A percentile compares a stretch with the other conserved stretches of the same genome.
Evolutionary conservation across 225 moss, liverwort and hornwort species (phyloP).

Genomic region (Physcomitrium patens): DNA sequence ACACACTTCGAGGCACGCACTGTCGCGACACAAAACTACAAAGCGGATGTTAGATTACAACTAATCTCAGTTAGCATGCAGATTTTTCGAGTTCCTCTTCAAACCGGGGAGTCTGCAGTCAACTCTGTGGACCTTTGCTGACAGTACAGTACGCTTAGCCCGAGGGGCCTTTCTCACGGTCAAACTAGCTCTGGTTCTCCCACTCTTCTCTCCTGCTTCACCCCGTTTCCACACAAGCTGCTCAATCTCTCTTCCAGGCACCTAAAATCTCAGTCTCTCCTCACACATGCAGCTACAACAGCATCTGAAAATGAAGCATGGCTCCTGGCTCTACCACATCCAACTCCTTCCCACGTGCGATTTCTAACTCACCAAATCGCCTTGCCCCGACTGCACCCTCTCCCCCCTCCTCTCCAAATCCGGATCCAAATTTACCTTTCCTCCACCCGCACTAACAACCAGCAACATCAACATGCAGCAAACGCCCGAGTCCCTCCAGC

Average conservation of each 20-base stretch:
- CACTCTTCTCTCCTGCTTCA: neutral
- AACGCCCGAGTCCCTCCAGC: slow-evolving; percentile 22
- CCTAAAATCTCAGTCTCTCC: neutral
- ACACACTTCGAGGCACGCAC: neutral
- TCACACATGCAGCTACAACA: neutral
- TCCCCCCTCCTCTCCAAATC: neutral
- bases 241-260: neutral
- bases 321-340: neutral
- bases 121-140: neutral
- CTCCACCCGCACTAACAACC: slow-evolving; percentile 29
- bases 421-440: slow-evolving; percentile 36
- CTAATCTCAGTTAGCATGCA: neutral
- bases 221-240: neutral
- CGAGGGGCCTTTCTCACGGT: neutral
- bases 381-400: too few species aligned
- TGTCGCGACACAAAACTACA: slow-evolving; percentile 33
- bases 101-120: neutral
- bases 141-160: neutral
- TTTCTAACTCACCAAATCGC: slow-evolving; percentile 25
- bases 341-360: neutral
- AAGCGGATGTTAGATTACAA: slow-evolving; percentile 7
- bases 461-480: slow-evolving; percentile 31
- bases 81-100: neutral
- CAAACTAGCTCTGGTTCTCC: neutral
- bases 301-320: too few species aligned